These are phyloP conservation scores for Diplodia intermedia DNA, from an alignment of 2,329 filamentous ascomycete genomes.

Conservation along the genomic window DNA sequence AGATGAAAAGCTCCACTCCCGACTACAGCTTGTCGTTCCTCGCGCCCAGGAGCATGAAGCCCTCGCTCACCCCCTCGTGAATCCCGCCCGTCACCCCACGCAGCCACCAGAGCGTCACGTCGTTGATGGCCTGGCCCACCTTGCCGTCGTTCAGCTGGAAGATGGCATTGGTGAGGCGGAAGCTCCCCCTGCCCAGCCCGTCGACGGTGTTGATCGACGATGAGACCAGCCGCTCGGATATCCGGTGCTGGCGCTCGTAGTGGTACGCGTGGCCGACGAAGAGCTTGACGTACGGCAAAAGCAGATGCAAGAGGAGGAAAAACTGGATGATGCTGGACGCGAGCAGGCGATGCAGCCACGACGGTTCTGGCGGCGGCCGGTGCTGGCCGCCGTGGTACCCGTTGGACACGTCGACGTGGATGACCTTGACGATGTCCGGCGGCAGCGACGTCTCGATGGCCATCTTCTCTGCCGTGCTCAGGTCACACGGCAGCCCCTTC, in stretches of 20 bases:
- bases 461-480: conserved; percentile 62
- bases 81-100: conserved; percentile 70
- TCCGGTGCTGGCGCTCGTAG: conserved; percentile 70
- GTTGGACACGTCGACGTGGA: conserved; percentile 36
- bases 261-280: conserved; percentile 62
- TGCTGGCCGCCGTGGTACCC: conserved; percentile 30
- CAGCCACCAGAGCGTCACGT: conserved; percentile 66
- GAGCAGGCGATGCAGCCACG: conserved; percentile 65
- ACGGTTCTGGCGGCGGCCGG: conserved; percentile 42
- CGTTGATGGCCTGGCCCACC: conserved; percentile 65
- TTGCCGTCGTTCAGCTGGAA: conserved; percentile 69
- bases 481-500: conserved; percentile 65
- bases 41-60: conserved; percentile 46
- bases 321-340: conserved; percentile 64
- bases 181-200: conserved; percentile 58
- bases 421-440: conserved; percentile 35
- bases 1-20: too few species aligned
- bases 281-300: conserved; percentile 66
- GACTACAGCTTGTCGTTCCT: conserved; percentile 12
- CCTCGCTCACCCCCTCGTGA: conserved; percentile 67
- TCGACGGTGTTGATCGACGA: conserved; percentile 62
- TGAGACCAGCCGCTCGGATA: conserved; percentile 65
- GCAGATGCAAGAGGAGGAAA: conserved; percentile 65
- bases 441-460: conserved; percentile 62
- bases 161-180: conserved; percentile 62